Evolutionary conservation across 2,329 filamentous ascomycete species (phyloP), one percentile per base, ranked within the genome.

Genomic region (Trichophyton equinum): DNA sequence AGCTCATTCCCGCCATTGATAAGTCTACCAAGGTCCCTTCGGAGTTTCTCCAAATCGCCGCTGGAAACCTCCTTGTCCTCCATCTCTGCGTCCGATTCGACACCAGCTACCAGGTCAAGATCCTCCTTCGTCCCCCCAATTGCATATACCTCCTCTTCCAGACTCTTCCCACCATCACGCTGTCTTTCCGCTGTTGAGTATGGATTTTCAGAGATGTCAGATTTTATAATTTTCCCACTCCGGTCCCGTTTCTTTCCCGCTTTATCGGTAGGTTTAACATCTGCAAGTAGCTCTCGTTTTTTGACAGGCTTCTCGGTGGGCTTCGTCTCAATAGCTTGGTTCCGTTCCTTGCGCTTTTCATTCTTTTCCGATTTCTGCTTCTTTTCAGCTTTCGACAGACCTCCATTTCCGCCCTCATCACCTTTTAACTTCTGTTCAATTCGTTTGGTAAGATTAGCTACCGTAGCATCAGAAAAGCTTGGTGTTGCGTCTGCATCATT

Each of bases 91-190:
- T 76, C 77, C 0, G 77, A 79, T 51, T 74, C 71, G 20, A 75
- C 69, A 59, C 69, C 75, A 22, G 72, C 76, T 62, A 80, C 66
- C 25, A 80, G 67, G 55, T 78, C 73, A 61, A 78, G 68, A 64
- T 80, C 77, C 58, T 79, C 78, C 64, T 78, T 71, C n/a, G 74
- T 78, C 56, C 78, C 78, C 36, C 78, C 78, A 59, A 79, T 72
- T 4, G 73, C 73, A 62, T 76, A 62, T 63, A 79, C 75, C 63
- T 78, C 77, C 62, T 74, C 70, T 57, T 73, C 69, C 44, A 79
- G 68, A 40, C 67, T 66, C 15, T 64, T 55, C 25, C 59, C 58
- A 60, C 65, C 66, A 65, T 51, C 59, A 62, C 49, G 20, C 47
- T 51, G 27, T 11, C 51, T 20, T 11, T n/a, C 22, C 9, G 20